Percentiles rank a stretch among this genome's conserved stretches.
These are phyloP conservation scores for Gastrodia elata DNA, from an alignment of 106 monocot genomes.

Conservation along the genomic window DNA sequence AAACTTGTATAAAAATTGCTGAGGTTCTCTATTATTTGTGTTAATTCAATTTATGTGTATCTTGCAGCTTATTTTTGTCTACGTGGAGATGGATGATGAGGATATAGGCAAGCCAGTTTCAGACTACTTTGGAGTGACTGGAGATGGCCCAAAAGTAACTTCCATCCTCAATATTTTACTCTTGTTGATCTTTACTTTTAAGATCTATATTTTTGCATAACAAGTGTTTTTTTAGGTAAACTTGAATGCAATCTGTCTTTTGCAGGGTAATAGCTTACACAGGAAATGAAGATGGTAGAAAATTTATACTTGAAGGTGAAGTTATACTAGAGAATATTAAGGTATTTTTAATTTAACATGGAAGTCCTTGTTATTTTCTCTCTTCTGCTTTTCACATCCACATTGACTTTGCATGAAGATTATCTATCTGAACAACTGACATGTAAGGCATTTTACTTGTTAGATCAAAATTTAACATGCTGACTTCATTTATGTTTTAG, in stretches of 20 bases:
- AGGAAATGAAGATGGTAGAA: conserved; percentile 83
- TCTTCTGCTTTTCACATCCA: too few relatives aligned
- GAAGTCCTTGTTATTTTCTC: too few relatives aligned
- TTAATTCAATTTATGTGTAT: conserved; percentile 3
- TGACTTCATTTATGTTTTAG: background rate
- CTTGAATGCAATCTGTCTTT: background rate
- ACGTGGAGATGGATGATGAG: conserved; percentile 78
- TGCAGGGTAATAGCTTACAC: conserved; percentile 78
- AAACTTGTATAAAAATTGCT: background rate
- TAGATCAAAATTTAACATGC: too few relatives aligned
- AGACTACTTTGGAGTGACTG: conserved; percentile 81
- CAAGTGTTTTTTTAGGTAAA: background rate
- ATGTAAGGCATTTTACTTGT: too few relatives aligned
- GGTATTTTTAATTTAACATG: conserved; percentile 47
- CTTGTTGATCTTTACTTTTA: background rate
- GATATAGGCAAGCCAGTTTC: conserved; percentile 77
- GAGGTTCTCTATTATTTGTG: background rate
- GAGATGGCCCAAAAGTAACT: conserved; percentile 63
- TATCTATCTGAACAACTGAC: background rate
- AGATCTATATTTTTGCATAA: background rate
- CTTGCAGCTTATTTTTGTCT: conserved; percentile 74
- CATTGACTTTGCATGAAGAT: background rate
- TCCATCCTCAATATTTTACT: background rate
- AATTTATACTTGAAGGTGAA: conserved; percentile 70
- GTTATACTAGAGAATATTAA: conserved; percentile 51